phyloP scores from a whole-genome alignment of 306 rosid genomes.

The Datisca glomerata region DNA sequence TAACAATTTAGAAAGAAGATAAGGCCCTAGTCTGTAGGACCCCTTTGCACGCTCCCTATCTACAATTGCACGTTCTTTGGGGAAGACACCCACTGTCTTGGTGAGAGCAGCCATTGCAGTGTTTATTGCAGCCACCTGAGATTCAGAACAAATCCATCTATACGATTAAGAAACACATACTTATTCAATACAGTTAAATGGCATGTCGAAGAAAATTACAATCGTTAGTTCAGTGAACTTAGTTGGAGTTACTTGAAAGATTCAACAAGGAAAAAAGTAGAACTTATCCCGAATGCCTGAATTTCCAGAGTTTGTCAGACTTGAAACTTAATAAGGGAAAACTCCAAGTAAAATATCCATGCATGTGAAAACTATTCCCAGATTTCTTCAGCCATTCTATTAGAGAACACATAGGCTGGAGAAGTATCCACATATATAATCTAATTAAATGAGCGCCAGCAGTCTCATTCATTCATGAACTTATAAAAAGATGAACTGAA shows the following conservation, averaged over 20 bases:
- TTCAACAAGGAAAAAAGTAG: too few species aligned
- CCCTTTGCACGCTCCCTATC: slow-evolving; percentile 87
- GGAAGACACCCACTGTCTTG: slow-evolving; percentile 79
- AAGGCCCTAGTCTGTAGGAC: slow-evolving; percentile 84
- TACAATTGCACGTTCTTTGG: slow-evolving; percentile 82
- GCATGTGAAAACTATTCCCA: not conserved
- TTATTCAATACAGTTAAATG: too few species aligned
- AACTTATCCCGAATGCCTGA: too few species aligned
- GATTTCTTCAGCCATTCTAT: too few species aligned
- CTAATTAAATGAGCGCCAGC: too few species aligned
- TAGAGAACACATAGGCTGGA: too few species aligned
- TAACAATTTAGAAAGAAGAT: slow-evolving; percentile 76
- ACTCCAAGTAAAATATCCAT: not conserved
- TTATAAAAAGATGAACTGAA: too few species aligned
- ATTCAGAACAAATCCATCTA: slow-evolving; percentile 12
- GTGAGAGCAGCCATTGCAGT: slow-evolving; percentile 99
- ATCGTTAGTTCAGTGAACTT: too few species aligned
- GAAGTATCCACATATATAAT: too few species aligned
- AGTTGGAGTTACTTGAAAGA: too few species aligned
- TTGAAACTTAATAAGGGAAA: not conserved
- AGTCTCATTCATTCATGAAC: too few species aligned
- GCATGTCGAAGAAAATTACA: too few species aligned
- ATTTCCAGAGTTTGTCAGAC: not conserved
- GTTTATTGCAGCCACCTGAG: slow-evolving; percentile 93
- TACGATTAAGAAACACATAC: not conserved